These are phyloP conservation scores for Bacidia gigantensis DNA, from an alignment of 495 filamentous ascomycete species.

Conservation along the genomic window DNA sequence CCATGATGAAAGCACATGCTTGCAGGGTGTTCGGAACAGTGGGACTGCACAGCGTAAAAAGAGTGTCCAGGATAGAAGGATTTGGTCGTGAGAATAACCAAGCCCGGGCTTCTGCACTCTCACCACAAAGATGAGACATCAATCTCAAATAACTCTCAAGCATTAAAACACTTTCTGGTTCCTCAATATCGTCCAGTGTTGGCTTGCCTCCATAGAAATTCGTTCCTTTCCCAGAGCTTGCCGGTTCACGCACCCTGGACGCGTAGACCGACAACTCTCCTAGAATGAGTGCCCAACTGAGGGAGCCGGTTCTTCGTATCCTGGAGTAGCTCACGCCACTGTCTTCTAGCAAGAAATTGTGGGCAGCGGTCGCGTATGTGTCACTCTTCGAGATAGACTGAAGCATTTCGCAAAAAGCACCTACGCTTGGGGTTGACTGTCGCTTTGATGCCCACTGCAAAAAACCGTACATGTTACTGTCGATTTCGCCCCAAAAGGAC, in stretches of 20 bases:
- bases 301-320: slow-evolving; percentile 60
- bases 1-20: slow-evolving; percentile 56
- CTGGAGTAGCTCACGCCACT: slow-evolving; percentile 50
- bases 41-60: slow-evolving; percentile 57
- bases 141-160: slow-evolving; percentile 83
- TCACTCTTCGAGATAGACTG: slow-evolving; percentile 69
- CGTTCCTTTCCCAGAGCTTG: slow-evolving; percentile 37
- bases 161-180: slow-evolving; percentile 84
- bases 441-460: slow-evolving; percentile 87
- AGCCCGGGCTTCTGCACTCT: slow-evolving; percentile 51
- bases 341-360: slow-evolving; percentile 84
- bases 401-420: slow-evolving; percentile 92
- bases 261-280: slow-evolving; percentile 71
- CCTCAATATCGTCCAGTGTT: slow-evolving; percentile 52
- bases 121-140: slow-evolving; percentile 58
- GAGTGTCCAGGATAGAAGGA: slow-evolving; percentile 46
- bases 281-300: slow-evolving; percentile 89
- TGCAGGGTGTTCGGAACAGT: slow-evolving; percentile 58
- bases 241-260: slow-evolving; percentile 50
- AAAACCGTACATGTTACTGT: slow-evolving; percentile 85
- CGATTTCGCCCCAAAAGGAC: slow-evolving; percentile 76
- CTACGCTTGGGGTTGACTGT: slow-evolving; percentile 82
- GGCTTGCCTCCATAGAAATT: slow-evolving; percentile 46
- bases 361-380: slow-evolving; percentile 63
- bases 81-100: slow-evolving; percentile 54